phyloP scores from a whole-genome alignment of 2,329 filamentous ascomycete species.

The Pseudocercospora pini-densiflorae region DNA sequence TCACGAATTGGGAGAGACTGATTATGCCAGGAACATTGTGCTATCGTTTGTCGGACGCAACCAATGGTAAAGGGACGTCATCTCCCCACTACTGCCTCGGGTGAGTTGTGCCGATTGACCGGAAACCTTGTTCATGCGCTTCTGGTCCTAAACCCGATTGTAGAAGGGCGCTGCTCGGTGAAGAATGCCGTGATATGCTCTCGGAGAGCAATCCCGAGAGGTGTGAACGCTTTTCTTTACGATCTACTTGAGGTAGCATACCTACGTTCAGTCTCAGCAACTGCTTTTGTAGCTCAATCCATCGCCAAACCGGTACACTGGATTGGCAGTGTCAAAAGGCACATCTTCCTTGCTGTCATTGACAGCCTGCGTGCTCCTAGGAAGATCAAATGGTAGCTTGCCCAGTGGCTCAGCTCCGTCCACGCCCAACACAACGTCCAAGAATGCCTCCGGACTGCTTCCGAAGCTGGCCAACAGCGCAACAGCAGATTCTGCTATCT shows the following conservation, averaged over 20 bases:
- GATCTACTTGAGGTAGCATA: neutral
- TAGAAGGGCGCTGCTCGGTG: neutral
- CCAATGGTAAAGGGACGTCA: no score
- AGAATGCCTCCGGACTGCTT: constrained; percentile 47
- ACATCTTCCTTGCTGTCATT: constrained; percentile 42
- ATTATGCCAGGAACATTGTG: no score
- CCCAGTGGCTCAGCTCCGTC: constrained; percentile 46
- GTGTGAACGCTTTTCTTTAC: neutral
- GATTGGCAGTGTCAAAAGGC: constrained; percentile 45
- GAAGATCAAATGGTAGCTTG: constrained; percentile 54
- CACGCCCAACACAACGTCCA: constrained; percentile 50
- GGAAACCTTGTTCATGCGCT: no score
- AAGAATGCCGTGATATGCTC: neutral
- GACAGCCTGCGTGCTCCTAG: constrained; percentile 51
- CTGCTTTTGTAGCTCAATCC: constrained; percentile 39
- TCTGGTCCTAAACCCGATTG: neutral
- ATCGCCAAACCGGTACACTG: constrained; percentile 42
- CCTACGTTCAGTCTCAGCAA: neutral
- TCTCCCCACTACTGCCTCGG: no score
- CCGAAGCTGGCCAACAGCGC: constrained; percentile 50
- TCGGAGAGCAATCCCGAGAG: neutral
- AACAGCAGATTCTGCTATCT: constrained; percentile 45
- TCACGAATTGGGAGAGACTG: no score
- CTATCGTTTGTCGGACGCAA: no score
- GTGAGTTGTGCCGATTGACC: no score